Percentiles rank a stretch among this genome's conserved stretches.
Conservation (phyloP, 352 stramenopile genomes). For the Elongisporangium anandrum region DNA sequence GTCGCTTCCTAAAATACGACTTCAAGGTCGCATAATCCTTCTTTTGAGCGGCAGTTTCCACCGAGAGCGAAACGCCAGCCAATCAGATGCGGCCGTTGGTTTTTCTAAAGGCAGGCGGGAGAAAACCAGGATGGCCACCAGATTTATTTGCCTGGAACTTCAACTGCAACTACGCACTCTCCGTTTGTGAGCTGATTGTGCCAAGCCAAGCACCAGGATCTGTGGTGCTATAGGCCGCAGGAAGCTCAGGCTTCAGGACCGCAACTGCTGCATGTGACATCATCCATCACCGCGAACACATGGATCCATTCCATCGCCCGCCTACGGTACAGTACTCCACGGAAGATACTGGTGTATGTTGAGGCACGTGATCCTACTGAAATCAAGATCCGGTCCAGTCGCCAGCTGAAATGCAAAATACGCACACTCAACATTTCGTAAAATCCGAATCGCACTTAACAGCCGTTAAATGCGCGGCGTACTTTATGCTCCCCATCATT, state of each 20-base stretch:
- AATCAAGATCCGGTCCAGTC: background rate
- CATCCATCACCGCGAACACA: background rate
- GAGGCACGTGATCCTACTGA: background rate
- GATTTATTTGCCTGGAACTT: background rate
- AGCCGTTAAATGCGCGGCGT: background rate
- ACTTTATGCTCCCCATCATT: background rate
- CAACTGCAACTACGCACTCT: background rate
- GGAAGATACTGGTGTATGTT: background rate
- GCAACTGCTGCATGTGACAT: background rate
- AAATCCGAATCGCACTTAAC: background rate
- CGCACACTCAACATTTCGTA: background rate
- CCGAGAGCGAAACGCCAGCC: background rate
- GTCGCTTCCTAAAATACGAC: background rate
- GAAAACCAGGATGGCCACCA: background rate
- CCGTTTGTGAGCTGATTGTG: background rate
- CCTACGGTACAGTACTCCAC: background rate
- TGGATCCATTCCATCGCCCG: background rate
- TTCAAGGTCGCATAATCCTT: background rate
- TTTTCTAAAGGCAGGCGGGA: background rate
- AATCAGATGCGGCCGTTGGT: background rate
- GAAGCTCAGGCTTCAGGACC: background rate
- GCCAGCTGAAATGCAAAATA: background rate
- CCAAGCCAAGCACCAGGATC: background rate
- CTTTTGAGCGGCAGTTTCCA: background rate
- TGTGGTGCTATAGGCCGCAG: background rate